Base-by-base conservation (phyloP, 371 early-diverging fungal species). In the Antonospora locustae region DNA sequence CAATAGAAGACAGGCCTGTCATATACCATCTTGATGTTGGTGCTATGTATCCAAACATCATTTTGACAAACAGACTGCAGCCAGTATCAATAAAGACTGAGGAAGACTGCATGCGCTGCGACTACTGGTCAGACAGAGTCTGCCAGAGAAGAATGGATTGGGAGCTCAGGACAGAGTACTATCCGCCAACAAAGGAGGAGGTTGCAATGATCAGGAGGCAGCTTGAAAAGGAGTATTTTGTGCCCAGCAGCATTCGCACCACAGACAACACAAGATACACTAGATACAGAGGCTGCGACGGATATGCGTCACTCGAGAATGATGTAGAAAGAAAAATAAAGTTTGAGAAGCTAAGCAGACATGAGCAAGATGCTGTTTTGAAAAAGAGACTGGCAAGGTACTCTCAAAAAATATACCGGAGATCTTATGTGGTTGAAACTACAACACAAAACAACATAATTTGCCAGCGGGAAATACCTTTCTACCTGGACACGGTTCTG, bases 1-100 rank as follows among this genome's bases (percentile, higher is more conserved):
- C 51, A 27, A 79, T 82, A 11, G 66, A 73, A n/a, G 85, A 84
- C 51, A 70, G 75, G 9, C 97, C 97, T 0, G 74, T 84, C 3
- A 87, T 98, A 51, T 98, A 96, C 74, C 97, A 98, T 67, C 79
- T 98, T 76, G 99, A 98, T 74, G 95, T 98, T 1, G 97, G 88
- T 0, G 94, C 96, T 22, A 95, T 98, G 96, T 96, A 96, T 69
- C 95, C 99, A 12, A 96, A 96, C 67, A 96, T 98, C 58, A 98
- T 98, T 71, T 76, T 96, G 14, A 96, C 99, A 6, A 94, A 96
- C 65, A 82, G 93, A 20, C 75, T 98, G 2, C 97, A 98, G 73
- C 99, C 99, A 1, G 86, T 88, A 70, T 87, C 97, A 2, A 83
- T 96, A 50, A 83, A 92, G 25, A 80, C 81, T 11, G 92, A 93